These are phyloP conservation scores for Tothia fuscella DNA, from an alignment of 2,329 filamentous ascomycete genomes.

Conservation along the genomic window DNA sequence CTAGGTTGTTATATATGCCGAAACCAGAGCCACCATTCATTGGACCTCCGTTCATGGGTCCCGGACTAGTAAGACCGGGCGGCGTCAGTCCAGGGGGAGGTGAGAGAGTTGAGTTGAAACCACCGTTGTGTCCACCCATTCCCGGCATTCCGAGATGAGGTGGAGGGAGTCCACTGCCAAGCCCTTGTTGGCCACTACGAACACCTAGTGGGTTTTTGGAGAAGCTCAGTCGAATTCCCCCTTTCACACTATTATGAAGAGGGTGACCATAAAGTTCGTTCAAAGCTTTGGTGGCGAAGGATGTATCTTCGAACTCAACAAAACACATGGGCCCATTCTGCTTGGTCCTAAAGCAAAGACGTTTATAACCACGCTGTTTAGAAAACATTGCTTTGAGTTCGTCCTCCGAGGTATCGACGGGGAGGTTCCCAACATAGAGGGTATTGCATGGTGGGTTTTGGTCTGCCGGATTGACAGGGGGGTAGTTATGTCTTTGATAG, in stretches of 20 bases:
- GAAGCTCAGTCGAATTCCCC: slow-evolving; percentile 89
- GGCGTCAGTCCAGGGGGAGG: slow-evolving; percentile 76
- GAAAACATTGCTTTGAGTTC: slow-evolving; percentile 90
- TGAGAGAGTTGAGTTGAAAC: slow-evolving; percentile 56
- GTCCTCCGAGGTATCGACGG: slow-evolving; percentile 84
- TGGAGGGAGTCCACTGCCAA: slow-evolving; percentile 39
- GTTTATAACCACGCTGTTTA: slow-evolving; percentile 87
- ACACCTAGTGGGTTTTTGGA: slow-evolving; percentile 96
- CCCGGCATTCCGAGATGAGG: slow-evolving; percentile 42
- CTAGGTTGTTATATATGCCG: slow-evolving; percentile 2
- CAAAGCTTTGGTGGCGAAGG: slow-evolving; percentile 81
- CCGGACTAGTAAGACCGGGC: slow-evolving; percentile 44
- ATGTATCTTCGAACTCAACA: slow-evolving; percentile 92
- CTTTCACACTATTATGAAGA: slow-evolving; percentile 85
- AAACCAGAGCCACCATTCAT: neutral
- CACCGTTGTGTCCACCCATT: slow-evolving; percentile 46
- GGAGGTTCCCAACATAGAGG: slow-evolving; percentile 93
- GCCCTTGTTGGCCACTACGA: slow-evolving; percentile 58
- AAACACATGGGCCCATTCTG: slow-evolving; percentile 97
- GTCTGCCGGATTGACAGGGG: slow-evolving; percentile 84
- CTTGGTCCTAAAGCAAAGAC: slow-evolving; percentile 89
- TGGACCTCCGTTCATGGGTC: slow-evolving; percentile 2
- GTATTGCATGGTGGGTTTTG: slow-evolving; percentile 98
- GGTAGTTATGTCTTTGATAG: slow-evolving; percentile 56
- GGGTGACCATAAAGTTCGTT: slow-evolving; percentile 79